A percentile compares a stretch with the other conserved stretches of the same genome.
Conservation (phyloP, 495 filamentous ascomycete species). For the Penicillium crystallinum region DNA sequence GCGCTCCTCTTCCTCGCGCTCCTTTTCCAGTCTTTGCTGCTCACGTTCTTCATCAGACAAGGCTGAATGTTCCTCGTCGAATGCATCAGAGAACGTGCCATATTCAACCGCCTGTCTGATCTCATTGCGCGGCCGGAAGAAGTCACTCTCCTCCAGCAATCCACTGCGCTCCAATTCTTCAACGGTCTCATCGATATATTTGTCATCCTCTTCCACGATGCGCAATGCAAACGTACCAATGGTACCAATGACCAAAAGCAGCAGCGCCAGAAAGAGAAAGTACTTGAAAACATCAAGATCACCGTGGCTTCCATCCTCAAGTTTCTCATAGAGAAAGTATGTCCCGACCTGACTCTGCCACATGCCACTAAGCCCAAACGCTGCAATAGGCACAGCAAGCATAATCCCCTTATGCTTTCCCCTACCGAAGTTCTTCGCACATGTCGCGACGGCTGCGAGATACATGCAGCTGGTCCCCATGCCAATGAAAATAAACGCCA, state of each 20-base stretch:
- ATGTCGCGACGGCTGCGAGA: slow-evolving; percentile 79
- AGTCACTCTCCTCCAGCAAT: slow-evolving; percentile 65
- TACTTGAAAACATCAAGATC: slow-evolving; percentile 83
- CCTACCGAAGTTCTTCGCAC: slow-evolving; percentile 92
- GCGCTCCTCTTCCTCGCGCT: slow-evolving; percentile 58
- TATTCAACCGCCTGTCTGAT: slow-evolving; percentile 39
- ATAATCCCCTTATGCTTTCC: slow-evolving; percentile 85
- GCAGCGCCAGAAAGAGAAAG: slow-evolving; percentile 72
- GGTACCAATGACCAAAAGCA: slow-evolving; percentile 63
- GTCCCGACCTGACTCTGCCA: slow-evolving; percentile 89
- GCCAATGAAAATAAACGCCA: slow-evolving; percentile 76
- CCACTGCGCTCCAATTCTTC: slow-evolving; percentile 81
- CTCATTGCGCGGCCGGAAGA: slow-evolving; percentile 47
- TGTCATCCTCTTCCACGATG: slow-evolving; percentile 57
- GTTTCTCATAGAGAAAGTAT: slow-evolving; percentile 63
- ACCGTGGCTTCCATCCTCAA: slow-evolving; percentile 56
- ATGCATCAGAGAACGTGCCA: slow-evolving; percentile 44
- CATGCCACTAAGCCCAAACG: slow-evolving; percentile 89
- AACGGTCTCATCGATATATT: slow-evolving; percentile 78
- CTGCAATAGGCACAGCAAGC: slow-evolving; percentile 83
- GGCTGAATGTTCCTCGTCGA: slow-evolving; percentile 26
- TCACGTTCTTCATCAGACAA: slow-evolving; percentile 45
- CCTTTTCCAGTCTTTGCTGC: slow-evolving; percentile 42
- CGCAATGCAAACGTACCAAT: slow-evolving; percentile 67
- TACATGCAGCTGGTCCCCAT: slow-evolving; percentile 84